phyloP scores from a whole-genome alignment of 2,329 filamentous ascomycete genomes.

The Pseudopithomyces maydicus region DNA sequence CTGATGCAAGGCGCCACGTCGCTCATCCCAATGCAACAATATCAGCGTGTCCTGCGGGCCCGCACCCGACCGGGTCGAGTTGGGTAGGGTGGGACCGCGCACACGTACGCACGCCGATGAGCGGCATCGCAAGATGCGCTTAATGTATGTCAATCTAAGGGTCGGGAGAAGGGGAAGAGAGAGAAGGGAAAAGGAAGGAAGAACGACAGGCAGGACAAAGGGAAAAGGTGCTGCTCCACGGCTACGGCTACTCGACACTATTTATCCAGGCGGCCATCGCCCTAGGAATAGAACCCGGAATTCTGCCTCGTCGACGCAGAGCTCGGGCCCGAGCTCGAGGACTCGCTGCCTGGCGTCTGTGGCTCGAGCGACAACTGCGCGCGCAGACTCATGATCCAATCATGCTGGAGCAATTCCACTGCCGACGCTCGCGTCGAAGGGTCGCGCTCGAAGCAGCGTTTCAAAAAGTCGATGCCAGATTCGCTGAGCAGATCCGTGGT shows the following conservation, averaged over 20 bases:
- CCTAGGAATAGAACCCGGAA: constrained; percentile 36
- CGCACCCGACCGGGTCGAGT: too few relatives aligned
- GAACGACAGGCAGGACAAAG: constrained; percentile 12
- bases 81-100: too few relatives aligned
- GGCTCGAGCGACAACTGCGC: constrained; percentile 54
- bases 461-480: constrained; percentile 84
- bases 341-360: constrained; percentile 48
- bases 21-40: constrained; percentile 13
- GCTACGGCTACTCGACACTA: too few relatives aligned
- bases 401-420: constrained; percentile 88
- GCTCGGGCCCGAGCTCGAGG: constrained; percentile 27
- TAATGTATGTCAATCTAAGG: constrained; percentile 19
- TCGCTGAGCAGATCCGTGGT: constrained; percentile 81
- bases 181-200: constrained; percentile 10
- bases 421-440: constrained; percentile 79
- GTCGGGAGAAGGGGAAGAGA: constrained; percentile 14
- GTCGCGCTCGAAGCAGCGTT: constrained; percentile 84
- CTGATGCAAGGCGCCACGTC: constrained; percentile 34
- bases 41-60: not conserved
- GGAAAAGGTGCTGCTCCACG: too few relatives aligned
- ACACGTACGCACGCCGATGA: not conserved
- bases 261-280: not conserved
- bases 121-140: constrained; percentile 4
- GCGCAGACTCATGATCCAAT: constrained; percentile 71
- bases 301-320: constrained; percentile 33